Percentiles rank a stretch among this genome's conserved stretches.
Evolutionary conservation across 2,329 filamentous ascomycete species (phyloP).

Genomic region (Alternaria rosae): DNA sequence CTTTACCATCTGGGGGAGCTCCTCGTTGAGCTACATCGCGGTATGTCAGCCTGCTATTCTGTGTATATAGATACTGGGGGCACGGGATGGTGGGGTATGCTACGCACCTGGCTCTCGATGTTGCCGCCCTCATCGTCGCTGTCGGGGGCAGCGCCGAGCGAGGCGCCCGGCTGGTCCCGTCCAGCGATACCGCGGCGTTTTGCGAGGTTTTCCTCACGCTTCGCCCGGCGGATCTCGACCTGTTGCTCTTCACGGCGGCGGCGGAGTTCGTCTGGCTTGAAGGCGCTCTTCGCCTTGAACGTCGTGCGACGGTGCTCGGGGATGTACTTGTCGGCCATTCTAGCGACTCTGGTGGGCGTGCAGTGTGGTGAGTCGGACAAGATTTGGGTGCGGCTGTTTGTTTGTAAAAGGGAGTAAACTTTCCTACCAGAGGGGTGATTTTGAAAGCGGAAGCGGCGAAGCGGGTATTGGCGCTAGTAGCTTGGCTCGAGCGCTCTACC

Average conservation of each 20-base stretch:
- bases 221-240: slow-evolving; percentile 98
- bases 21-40: slow-evolving; percentile 80
- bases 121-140: slow-evolving; percentile 97
- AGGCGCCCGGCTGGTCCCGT: slow-evolving; percentile 76
- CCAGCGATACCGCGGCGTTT: slow-evolving; percentile 94
- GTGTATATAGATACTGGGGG: too few relatives aligned
- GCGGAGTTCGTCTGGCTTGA: slow-evolving; percentile 98
- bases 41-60: slow-evolving; percentile 24
- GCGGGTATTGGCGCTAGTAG: slow-evolving; percentile 27
- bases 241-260: slow-evolving; percentile 98
- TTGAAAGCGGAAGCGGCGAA: slow-evolving; percentile 48
- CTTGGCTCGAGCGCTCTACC: slow-evolving; percentile 23
- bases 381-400: slow-evolving; percentile 35
- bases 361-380: slow-evolving; percentile 24
- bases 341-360: slow-evolving; percentile 46
- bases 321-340: slow-evolving; percentile 98
- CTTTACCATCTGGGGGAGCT: slow-evolving; percentile 96
- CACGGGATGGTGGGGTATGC: slow-evolving; percentile 28
- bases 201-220: slow-evolving; percentile 98
- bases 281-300: slow-evolving; percentile 99
- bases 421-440: slow-evolving; percentile 38
- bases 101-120: slow-evolving; percentile 93
- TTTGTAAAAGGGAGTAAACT: slow-evolving; percentile 44
- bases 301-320: slow-evolving; percentile 98
- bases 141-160: slow-evolving; percentile 86